Evolutionary conservation across 2,329 filamentous ascomycete species (phyloP), one percentile per base, ranked within the genome.

Genomic region (Fusarium liriodendri): DNA sequence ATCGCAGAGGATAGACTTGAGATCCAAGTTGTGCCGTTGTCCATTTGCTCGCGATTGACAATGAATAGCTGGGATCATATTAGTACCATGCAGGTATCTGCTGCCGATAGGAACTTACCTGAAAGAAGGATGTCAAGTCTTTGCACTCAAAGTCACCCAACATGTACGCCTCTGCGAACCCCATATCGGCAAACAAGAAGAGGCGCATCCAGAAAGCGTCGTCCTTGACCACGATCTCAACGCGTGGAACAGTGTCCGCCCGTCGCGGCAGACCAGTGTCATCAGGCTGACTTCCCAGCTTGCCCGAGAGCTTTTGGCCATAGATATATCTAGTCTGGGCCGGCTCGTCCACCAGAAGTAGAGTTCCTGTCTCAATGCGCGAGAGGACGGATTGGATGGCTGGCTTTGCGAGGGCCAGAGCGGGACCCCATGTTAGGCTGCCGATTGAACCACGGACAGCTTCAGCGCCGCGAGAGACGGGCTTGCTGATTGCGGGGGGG

Each of bases 101-200:
- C 5, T 52, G 16, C 11, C 3, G 37, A 18, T 5, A 33, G 5
- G 1, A 45, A 65, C 83, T 76, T 78, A 91, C 89, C 79, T 89
- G 88, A 80, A 95, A 94, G 79, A 94, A 93, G 3, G 87, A 86
- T 2, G 90, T 91, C 74, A 95, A 79, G 79, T 94, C 89, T 13
- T 87, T 83, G 69, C 92, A 94, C 61, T 90, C 88, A 32, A 94
- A 86, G 79, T 94, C 92, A 52, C 90, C 90, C 18, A 94, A 85
- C 91, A 94, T 94, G 78, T 93, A 94, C 32, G 91, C 89, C 80
- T 93, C 90, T 14, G 92, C 89, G 72, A 94, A 93, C 4, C 92
- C 92, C 91, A 94, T 94, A 80, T 94, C 92, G 40, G 89, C 91
- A 78, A 93, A 93, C 32, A 94, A 82, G 54, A 92, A 86, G 61